A percentile compares a stretch with the other conserved stretches of the same genome.
Conservation (phyloP, 2,329 filamentous ascomycete genomes). For the Colletotrichum destructivum region DNA sequence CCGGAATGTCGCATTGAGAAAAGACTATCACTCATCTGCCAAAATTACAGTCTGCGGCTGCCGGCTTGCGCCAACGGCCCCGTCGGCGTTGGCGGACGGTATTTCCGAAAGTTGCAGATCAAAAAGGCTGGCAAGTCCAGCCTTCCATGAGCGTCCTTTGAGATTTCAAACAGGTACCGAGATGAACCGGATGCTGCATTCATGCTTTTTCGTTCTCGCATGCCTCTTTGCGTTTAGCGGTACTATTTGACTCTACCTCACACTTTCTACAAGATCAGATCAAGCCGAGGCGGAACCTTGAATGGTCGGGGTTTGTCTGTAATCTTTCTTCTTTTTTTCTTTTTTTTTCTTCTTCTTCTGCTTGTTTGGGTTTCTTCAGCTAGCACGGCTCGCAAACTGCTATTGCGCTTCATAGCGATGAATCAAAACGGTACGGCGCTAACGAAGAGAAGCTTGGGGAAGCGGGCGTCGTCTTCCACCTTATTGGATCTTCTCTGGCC, state of each 20-base stretch:
- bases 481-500: background rate
- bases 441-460: too few relatives aligned
- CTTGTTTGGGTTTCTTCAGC: background rate
- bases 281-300: constrained; percentile 23
- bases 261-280: background rate
- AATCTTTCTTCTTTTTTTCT: background rate
- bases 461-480: too few relatives aligned
- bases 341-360: too few relatives aligned
- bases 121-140: constrained; percentile 16
- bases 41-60: background rate
- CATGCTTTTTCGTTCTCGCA: background rate
- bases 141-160: constrained; percentile 1
- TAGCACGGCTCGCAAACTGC: background rate
- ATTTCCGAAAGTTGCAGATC: background rate
- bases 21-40: constrained; percentile 19
- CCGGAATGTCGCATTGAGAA: constrained; percentile 12
- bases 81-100: background rate
- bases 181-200: background rate
- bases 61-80: constrained; percentile 1
- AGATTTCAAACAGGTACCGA: background rate
- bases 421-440: too few relatives aligned
- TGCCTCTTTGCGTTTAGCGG: background rate
- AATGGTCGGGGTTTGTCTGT: constrained; percentile 6
- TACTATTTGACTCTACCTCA: background rate
- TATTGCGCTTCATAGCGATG: too few relatives aligned